Evolutionary conservation across 75 land plant genomes (phyloP).

Genomic region (Azolla pinnata): DNA sequence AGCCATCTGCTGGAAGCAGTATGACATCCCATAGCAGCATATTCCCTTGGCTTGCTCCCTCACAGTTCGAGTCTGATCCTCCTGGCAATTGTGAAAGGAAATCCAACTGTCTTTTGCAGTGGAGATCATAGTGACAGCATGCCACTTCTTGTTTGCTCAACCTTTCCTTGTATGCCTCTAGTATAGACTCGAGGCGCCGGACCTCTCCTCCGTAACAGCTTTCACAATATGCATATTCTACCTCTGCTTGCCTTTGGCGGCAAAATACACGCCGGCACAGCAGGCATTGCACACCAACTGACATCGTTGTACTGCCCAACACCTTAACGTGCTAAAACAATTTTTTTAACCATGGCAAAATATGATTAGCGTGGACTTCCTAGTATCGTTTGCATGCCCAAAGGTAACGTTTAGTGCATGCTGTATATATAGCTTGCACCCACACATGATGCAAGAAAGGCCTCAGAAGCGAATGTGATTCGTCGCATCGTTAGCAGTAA

Average conservation of each 20-base stretch:
- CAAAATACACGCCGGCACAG: neutral
- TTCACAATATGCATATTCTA: neutral
- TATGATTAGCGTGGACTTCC: too few species aligned
- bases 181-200: neutral
- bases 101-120: neutral
- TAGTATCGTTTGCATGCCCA: too few species aligned
- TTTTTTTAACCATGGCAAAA: too few species aligned
- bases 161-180: neutral
- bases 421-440: too few species aligned
- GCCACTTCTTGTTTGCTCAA: neutral
- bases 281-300: neutral
- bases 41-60: neutral
- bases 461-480: too few species aligned
- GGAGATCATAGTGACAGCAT: neutral
- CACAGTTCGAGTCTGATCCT: neutral
- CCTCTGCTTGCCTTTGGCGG: neutral
- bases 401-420: too few species aligned
- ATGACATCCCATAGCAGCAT: constrained; percentile 2
- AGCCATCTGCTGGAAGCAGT: constrained; percentile 6
- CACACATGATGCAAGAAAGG: too few species aligned
- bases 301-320: too few species aligned
- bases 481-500: too few species aligned
- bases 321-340: too few species aligned
- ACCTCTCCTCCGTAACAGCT: neutral
- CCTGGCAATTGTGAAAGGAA: neutral